Percentiles rank a stretch among this genome's conserved stretches.
These are phyloP conservation scores for Cinnamomum chago DNA, from an alignment of 164 flowering plant genomes.

Conservation along the genomic window DNA sequence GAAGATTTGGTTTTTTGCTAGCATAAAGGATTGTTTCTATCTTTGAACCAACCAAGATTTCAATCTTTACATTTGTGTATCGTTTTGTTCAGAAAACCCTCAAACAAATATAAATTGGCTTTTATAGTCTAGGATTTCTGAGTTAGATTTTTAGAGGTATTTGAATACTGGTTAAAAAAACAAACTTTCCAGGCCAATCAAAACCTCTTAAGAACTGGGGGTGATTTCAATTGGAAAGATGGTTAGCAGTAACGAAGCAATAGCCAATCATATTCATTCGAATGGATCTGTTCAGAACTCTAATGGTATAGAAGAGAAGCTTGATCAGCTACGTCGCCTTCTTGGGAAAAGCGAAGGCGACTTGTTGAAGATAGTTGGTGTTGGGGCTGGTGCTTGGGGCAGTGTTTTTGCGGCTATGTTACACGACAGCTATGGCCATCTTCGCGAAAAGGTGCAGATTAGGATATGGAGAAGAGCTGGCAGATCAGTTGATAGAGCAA, in stretches of 20 bases:
- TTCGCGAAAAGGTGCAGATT: constrained; percentile 67
- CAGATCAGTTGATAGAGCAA: constrained; percentile 61
- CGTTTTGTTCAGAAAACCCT: not conserved
- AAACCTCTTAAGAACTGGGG: too few relatives aligned
- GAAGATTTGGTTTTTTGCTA: not conserved
- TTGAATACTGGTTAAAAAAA: not conserved
- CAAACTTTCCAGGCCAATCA: not conserved
- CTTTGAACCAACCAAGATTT: not conserved
- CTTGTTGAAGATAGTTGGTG: constrained; percentile 68
- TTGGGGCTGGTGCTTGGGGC: constrained; percentile 97
- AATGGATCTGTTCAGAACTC: constrained; percentile 39
- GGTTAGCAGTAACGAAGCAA: constrained; percentile 36
- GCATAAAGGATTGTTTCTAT: not conserved
- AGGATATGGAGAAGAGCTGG: constrained; percentile 91
- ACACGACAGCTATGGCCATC: constrained; percentile 80
- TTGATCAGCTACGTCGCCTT: constrained; percentile 64
- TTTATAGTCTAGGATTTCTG: not conserved
- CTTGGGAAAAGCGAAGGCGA: constrained; percentile 80
- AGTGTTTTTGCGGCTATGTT: constrained; percentile 82
- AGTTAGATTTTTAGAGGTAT: not conserved
- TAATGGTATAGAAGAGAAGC: constrained; percentile 41
- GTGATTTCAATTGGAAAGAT: constrained; percentile 18
- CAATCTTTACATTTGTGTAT: not conserved
- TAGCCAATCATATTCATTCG: constrained; percentile 10
- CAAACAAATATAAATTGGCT: not conserved